phyloP scores from a whole-genome alignment of 495 filamentous ascomycete species.

The Hypoxylon lenormandii region DNA sequence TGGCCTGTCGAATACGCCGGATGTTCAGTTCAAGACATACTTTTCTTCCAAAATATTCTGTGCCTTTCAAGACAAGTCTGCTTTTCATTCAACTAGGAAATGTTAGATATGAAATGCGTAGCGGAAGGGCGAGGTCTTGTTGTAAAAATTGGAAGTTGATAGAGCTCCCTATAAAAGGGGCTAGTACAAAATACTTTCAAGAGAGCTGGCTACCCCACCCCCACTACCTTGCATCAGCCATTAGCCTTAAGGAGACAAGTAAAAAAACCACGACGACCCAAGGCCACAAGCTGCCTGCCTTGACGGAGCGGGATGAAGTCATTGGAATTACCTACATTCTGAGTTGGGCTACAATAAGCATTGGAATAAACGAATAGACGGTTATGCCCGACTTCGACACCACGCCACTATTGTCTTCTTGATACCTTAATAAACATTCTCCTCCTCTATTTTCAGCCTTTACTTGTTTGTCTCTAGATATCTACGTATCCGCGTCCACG shows the following conservation, averaged over 20 bases:
- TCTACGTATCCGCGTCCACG: too few relatives aligned
- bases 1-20: too few relatives aligned
- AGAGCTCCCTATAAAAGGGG: neutral
- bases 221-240: constrained; percentile 10
- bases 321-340: constrained; percentile 1
- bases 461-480: too few relatives aligned
- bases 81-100: too few relatives aligned
- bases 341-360: neutral
- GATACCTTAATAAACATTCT: neutral
- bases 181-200: neutral
- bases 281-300: constrained; percentile 15
- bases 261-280: constrained; percentile 19
- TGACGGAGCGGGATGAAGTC: constrained; percentile 34
- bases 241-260: too few relatives aligned
- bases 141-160: too few relatives aligned
- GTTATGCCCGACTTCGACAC: constrained; percentile 10
- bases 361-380: neutral
- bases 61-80: too few relatives aligned
- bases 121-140: too few relatives aligned
- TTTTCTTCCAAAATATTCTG: too few relatives aligned
- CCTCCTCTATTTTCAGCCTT: neutral
- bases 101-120: too few relatives aligned
- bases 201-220: constrained; percentile 33
- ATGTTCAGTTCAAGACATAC: too few relatives aligned
- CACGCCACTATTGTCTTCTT: neutral